These are phyloP conservation scores for Chlamydomonas incerta DNA, from an alignment of 139 green algal genomes.

Conservation along the genomic window DNA sequence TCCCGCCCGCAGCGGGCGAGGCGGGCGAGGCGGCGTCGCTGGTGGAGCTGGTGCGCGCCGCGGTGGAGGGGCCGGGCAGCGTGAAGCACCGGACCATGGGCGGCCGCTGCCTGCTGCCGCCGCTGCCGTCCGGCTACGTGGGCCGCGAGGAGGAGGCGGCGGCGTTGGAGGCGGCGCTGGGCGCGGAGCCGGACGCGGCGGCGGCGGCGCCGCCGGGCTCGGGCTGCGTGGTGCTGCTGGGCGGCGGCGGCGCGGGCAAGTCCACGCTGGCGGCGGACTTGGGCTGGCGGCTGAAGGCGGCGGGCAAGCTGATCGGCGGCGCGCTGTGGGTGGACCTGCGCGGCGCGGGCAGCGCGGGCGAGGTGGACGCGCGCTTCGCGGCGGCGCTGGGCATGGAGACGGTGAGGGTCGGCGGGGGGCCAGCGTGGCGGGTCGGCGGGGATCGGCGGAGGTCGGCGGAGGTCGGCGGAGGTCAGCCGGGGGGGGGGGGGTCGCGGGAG, in stretches of 20 bases:
- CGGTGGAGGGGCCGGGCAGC: neutral
- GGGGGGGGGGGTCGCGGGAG: no score
- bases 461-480: no score
- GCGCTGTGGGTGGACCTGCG: slow-evolving; percentile 38
- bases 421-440: no score
- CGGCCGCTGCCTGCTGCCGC: neutral
- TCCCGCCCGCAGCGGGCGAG: neutral
- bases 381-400: neutral
- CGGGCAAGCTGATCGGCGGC: neutral
- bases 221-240: slow-evolving; percentile 5
- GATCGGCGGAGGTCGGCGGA: no score
- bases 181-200: neutral
- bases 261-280: slow-evolving; percentile 37
- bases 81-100: neutral
- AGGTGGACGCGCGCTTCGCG: slow-evolving; percentile 24
- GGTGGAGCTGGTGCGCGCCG: no score
- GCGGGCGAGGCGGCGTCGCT: no score
- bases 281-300: slow-evolving; percentile 1
- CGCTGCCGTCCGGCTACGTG: neutral
- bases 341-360: neutral
- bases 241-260: slow-evolving; percentile 39
- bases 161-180: neutral
- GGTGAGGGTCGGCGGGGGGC: neutral
- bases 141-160: slow-evolving; percentile 5
- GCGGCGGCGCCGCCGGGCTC: no score